Evolutionary conservation across 805 yeast species (phyloP).

Genomic region (Dipodascus geniculatus): DNA sequence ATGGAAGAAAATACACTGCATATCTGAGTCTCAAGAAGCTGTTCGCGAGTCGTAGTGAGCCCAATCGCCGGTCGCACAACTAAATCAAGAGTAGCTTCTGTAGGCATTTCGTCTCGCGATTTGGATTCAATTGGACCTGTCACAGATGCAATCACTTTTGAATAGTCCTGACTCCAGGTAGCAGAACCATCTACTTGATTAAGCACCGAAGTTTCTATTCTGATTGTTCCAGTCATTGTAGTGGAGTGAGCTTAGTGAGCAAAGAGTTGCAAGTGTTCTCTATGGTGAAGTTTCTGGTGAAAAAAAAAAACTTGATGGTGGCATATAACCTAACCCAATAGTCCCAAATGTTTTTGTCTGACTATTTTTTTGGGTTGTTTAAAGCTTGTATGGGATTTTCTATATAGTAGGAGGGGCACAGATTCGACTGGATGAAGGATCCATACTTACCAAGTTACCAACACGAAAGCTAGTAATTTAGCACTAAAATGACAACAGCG

Average conservation of each 20-base stretch:
- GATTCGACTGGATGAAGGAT: not conserved
- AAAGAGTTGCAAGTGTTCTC: no score
- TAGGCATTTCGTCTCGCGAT: slow-evolving; percentile 73
- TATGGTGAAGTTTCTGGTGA: no score
- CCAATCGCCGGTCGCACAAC: slow-evolving; percentile 72
- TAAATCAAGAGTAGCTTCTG: slow-evolving; percentile 64
- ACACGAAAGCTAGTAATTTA: no score
- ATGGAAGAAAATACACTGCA: slow-evolving; percentile 48
- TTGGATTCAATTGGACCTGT: slow-evolving; percentile 88
- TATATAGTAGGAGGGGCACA: not conserved
- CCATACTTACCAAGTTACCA: no score
- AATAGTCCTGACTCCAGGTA: slow-evolving; percentile 36
- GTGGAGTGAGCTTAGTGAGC: no score
- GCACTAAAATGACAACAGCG: no score
- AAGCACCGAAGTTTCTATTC: slow-evolving; percentile 24
- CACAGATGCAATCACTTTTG: slow-evolving; percentile 61
- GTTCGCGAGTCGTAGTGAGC: slow-evolving; percentile 61
- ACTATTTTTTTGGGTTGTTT: no score
- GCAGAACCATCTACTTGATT: slow-evolving; percentile 76
- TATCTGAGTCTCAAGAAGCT: slow-evolving; percentile 59
- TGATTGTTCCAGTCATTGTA: not conserved
- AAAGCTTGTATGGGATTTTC: not conserved
- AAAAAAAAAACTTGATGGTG: no score
- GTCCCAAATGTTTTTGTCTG: not conserved
- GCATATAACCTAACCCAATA: not conserved